These are phyloP conservation scores for Hymenoscyphus fraxineus DNA, from an alignment of 2,329 filamentous ascomycete species.

Conservation along the genomic window DNA sequence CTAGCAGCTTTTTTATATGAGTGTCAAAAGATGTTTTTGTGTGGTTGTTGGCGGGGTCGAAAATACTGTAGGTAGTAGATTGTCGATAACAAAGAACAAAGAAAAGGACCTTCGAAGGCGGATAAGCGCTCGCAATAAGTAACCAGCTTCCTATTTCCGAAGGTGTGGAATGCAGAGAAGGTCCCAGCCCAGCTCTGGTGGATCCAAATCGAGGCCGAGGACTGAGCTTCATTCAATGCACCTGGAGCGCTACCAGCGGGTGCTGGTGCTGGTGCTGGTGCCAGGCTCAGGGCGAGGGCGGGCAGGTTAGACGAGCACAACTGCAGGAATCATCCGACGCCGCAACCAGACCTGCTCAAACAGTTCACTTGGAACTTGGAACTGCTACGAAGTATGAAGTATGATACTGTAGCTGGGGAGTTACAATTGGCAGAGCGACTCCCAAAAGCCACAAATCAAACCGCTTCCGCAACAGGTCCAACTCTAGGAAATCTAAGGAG, in stretches of 20 bases:
- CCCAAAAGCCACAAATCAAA: background rate
- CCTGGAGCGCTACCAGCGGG: background rate
- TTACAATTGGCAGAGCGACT: background rate
- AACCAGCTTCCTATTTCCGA: background rate
- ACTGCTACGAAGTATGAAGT: background rate
- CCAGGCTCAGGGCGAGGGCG: no score
- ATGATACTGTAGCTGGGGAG: background rate
- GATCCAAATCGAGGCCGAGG: background rate
- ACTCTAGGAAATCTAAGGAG: background rate
- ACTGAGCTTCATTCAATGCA: conserved; percentile 1
- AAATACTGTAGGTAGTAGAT: no score
- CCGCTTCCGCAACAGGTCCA: background rate
- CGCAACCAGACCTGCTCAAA: conserved; percentile 1
- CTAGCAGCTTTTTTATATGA: conserved; percentile 1
- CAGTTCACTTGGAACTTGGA: background rate
- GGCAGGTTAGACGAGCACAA: background rate
- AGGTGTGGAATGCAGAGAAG: background rate
- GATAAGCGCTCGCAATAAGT: conserved; percentile 1
- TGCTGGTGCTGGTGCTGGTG: no score
- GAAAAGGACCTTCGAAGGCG: background rate
- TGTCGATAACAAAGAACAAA: background rate
- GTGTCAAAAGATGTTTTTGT: background rate
- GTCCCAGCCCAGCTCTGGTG: background rate
- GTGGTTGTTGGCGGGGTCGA: background rate
- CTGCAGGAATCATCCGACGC: background rate